These are phyloP conservation scores for Fusarium heterosporum DNA, from an alignment of 2,329 filamentous ascomycete species.

Conservation along the genomic window DNA sequence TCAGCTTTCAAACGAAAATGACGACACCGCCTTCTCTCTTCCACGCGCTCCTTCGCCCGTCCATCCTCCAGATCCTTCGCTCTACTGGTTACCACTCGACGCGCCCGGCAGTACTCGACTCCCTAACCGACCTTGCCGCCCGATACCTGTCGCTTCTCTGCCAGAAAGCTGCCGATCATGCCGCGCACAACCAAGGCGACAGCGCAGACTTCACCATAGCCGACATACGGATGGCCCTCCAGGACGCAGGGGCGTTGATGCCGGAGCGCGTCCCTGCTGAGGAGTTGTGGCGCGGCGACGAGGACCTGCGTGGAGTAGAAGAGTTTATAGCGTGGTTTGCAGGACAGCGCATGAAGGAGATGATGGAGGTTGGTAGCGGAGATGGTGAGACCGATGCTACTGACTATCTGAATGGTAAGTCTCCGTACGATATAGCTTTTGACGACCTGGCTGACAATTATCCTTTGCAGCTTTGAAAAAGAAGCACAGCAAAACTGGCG, in stretches of 20 bases:
- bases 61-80: conserved; percentile 90
- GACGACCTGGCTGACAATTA: conserved; percentile 54
- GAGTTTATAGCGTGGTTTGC: conserved; percentile 84
- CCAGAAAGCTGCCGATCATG: conserved; percentile 76
- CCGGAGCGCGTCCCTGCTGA: conserved; percentile 76
- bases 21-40: conserved; percentile 62
- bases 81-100: conserved; percentile 90
- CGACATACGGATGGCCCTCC: conserved; percentile 87
- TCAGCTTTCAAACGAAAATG: conserved; percentile 51
- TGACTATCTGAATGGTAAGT: conserved; percentile 75
- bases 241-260: conserved; percentile 80
- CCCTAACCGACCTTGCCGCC: conserved; percentile 85
- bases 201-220: conserved; percentile 64
- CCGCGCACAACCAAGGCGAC: conserved; percentile 73
- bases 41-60: conserved; percentile 85
- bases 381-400: conserved; percentile 72
- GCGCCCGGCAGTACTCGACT: conserved; percentile 84
- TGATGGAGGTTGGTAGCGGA: conserved; percentile 82
- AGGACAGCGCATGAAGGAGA: conserved; percentile 80
- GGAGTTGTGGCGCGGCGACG: conserved; percentile 75
- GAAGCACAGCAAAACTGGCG: conserved; percentile 89
- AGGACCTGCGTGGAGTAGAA: conserved; percentile 82
- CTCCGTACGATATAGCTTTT: background rate
- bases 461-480: conserved; percentile 77
- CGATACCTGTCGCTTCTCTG: conserved; percentile 83